phyloP scores from a whole-genome alignment of 1,139 yeast genomes.

The Hyphopichia burtonii region DNA sequence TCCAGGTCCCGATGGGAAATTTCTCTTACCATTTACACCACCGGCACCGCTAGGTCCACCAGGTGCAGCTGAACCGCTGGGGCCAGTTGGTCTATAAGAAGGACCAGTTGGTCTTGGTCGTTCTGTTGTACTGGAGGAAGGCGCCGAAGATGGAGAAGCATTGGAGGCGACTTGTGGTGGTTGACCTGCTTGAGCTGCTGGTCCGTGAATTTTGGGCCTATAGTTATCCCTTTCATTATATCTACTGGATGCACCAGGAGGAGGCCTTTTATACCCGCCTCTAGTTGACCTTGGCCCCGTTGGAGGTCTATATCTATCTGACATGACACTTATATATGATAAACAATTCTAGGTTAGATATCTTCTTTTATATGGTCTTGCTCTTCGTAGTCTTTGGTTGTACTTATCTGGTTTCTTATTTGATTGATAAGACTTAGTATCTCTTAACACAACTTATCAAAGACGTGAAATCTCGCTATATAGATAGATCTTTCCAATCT shows the following conservation, averaged over 20 bases:
- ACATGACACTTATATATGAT: conserved; percentile 21
- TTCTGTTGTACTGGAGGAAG: neutral
- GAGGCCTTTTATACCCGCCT: conserved; percentile 12
- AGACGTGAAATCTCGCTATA: too few relatives aligned
- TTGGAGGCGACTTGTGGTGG: neutral
- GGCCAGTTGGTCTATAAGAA: neutral
- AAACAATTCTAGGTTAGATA: too few relatives aligned
- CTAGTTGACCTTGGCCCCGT: conserved; percentile 28
- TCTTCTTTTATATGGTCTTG: too few relatives aligned
- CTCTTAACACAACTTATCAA: too few relatives aligned
- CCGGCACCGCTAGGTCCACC: neutral
- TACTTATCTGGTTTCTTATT: too few relatives aligned
- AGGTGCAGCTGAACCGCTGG: conserved; percentile 2
- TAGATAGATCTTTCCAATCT: too few relatives aligned
- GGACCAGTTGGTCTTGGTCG: neutral
- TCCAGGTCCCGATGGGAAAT: conserved; percentile 19
- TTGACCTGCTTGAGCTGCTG: conserved; percentile 1
- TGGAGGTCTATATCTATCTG: conserved; percentile 44
- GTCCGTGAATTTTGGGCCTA: conserved; percentile 10
- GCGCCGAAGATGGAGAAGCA: neutral
- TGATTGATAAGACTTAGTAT: too few relatives aligned
- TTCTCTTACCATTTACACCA: conserved; percentile 11
- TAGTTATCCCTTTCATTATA: conserved; percentile 17
- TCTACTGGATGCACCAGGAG: conserved; percentile 11
- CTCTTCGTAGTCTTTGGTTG: too few relatives aligned